Evolutionary conservation across 768 basidiomycete genomes (phyloP), one percentile per base, ranked within the genome.

Genomic region (Scleroderma bovista): DNA sequence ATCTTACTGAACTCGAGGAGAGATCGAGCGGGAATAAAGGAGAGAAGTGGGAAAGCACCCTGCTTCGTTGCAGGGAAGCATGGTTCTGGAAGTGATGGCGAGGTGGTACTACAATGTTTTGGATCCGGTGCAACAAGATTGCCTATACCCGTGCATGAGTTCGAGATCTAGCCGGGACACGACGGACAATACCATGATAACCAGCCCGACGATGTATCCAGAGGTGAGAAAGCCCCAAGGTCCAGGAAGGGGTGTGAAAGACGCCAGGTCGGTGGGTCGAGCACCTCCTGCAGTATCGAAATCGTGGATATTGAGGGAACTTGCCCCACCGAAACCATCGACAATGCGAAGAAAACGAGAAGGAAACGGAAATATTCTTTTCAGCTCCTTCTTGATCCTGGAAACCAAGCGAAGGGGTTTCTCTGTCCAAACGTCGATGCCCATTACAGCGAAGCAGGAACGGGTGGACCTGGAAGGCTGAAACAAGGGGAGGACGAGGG

Each of bases 181-280:
- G 7, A 33, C 10, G 33, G 1, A 8, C 64, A 73, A 60, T 54
- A 86, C 86, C 80, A 87, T 79, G 29, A 81, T 56, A 54, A 88
- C 65, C 43, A 89, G 64, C 0, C 81, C 85, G 33, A 85, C 53
- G 55, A 84, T 78, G 62, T 90, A 90, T 2, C 83, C 78, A 15
- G 86, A 88, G 0, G 83, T 84, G 49, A 87, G 72, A 70, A 90
- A 89, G 0, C 75, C 81, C 76, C 80, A 84, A 1, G 83, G 84
- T 0, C 81, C 82, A 0, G 83, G 81, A 40, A 83, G 57, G 51
- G 65, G 38, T 44, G 41, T 52, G 52, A 49, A 51, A 32, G 19
- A 26, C 10, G 46, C 54, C 38, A 36, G 57, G 51, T 19, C 53
- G 43, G 50, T 41, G 44, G 55, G 32, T 51, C 47, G 45, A 40